phyloP scores from a whole-genome alignment of 1,284 basidiomycete species.

The Rhodotorula sp. region DNA sequence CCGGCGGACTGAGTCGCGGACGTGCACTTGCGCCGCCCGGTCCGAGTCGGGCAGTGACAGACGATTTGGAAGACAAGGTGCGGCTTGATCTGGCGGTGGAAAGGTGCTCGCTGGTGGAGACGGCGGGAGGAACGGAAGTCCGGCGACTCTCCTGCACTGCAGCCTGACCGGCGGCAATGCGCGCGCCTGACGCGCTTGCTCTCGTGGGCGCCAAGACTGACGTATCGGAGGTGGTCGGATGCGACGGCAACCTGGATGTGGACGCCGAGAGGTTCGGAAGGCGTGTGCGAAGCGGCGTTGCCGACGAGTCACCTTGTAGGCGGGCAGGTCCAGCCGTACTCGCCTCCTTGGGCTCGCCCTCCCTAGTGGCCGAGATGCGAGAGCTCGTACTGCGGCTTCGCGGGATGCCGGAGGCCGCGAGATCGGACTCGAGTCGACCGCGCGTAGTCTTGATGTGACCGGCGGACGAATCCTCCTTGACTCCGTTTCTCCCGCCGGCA shows the following conservation, averaged over 20 bases:
- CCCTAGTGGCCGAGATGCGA: background rate
- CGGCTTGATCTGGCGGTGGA: conserved; percentile 38
- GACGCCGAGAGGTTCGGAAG: no score
- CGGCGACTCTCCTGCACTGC: background rate
- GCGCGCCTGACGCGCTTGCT: no score
- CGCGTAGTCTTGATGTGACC: background rate
- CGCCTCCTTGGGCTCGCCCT: background rate
- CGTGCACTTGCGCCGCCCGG: conserved; percentile 37
- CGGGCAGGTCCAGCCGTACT: no score
- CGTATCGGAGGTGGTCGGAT: no score
- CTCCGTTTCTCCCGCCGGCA: no score
- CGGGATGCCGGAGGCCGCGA: background rate
- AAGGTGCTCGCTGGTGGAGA: background rate
- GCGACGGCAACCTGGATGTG: no score
- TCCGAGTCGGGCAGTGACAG: conserved; percentile 37
- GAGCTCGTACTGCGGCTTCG: conserved; percentile 4
- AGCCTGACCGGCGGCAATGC: no score
- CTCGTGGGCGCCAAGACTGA: no score
- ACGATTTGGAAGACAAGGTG: conserved; percentile 39
- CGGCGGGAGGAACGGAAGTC: background rate
- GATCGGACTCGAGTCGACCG: background rate
- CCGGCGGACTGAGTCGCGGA: conserved; percentile 18
- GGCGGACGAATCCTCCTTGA: background rate
- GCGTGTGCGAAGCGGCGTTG: no score
- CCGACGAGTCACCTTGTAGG: no score